Evolutionary conservation across 495 filamentous ascomycete species (phyloP).

Genomic region (Podospora comata): DNA sequence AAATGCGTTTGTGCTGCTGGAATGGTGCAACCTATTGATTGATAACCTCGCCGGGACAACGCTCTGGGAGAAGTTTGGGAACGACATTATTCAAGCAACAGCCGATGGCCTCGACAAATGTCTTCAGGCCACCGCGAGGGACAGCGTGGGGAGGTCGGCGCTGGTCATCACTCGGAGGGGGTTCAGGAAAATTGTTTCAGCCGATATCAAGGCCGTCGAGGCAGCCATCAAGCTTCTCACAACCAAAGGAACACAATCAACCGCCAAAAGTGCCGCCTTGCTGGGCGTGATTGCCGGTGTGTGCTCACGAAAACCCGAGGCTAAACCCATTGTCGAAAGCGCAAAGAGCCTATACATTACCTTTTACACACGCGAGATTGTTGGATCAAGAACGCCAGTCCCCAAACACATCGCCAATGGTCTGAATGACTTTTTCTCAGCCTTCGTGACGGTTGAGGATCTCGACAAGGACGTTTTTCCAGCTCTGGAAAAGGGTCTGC

Average conservation of each 20-base stretch:
- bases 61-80: constrained; percentile 62
- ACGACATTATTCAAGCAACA: constrained; percentile 57
- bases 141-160: constrained; percentile 60
- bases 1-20: constrained; percentile 82
- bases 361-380: constrained; percentile 81
- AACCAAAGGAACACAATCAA: constrained; percentile 56
- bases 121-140: constrained; percentile 57
- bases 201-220: constrained; percentile 56
- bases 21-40: constrained; percentile 79
- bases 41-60: constrained; percentile 54
- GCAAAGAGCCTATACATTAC: constrained; percentile 67
- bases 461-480: constrained; percentile 72
- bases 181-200: constrained; percentile 64
- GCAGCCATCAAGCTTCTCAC: constrained; percentile 64
- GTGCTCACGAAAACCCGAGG: constrained; percentile 61
- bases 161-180: constrained; percentile 69
- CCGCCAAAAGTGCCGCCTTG: constrained; percentile 67
- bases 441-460: constrained; percentile 72
- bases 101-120: constrained; percentile 75
- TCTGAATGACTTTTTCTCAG: constrained; percentile 76
- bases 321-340: constrained; percentile 56
- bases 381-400: constrained; percentile 71
- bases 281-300: constrained; percentile 86
- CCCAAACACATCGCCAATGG: constrained; percentile 68
- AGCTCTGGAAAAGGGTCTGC: constrained; percentile 78